Percentiles rank a stretch among this genome's conserved stretches.
These are phyloP conservation scores for Fusarium clavum DNA, from an alignment of 2,329 filamentous ascomycete species.

Conservation along the genomic window DNA sequence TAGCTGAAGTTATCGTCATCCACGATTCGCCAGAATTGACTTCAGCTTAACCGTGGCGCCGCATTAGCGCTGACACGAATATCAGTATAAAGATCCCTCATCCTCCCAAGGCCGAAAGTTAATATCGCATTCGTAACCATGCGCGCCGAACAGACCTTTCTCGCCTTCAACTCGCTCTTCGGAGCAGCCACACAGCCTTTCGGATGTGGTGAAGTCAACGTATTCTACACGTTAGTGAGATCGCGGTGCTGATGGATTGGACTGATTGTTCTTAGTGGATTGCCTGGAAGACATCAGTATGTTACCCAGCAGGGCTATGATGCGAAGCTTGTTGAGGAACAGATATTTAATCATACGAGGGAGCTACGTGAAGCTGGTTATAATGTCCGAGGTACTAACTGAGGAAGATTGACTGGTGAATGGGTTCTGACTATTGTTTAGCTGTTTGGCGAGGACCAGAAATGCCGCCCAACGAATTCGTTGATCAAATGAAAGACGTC, in stretches of 20 bases:
- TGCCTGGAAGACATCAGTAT: conserved; percentile 11
- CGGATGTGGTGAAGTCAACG: conserved; percentile 4
- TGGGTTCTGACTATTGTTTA: fast-evolving
- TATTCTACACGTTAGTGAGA: conserved; percentile 10
- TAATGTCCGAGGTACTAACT: background rate
- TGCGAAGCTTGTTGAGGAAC: background rate
- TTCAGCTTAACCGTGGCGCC: background rate
- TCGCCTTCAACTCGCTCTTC: background rate
- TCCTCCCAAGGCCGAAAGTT: background rate
- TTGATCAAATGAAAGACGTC: background rate
- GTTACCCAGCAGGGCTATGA: conserved; percentile 14
- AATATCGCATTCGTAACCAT: background rate
- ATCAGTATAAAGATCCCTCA: background rate
- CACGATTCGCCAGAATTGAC: background rate
- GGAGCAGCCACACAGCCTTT: background rate
- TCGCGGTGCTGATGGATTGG: background rate
- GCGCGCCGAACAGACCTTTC: background rate
- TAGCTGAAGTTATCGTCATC: background rate
- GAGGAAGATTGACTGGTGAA: fast-evolving
- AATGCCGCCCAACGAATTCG: background rate
- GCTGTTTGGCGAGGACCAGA: conserved; percentile 20
- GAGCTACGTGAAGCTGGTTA: conserved; percentile 7
- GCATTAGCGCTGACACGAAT: background rate
- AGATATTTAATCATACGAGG: conserved; percentile 21
- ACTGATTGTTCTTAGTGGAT: background rate